phyloP scores from a whole-genome alignment of 2,329 filamentous ascomycete genomes.

The Podosphaera leucotricha region DNA sequence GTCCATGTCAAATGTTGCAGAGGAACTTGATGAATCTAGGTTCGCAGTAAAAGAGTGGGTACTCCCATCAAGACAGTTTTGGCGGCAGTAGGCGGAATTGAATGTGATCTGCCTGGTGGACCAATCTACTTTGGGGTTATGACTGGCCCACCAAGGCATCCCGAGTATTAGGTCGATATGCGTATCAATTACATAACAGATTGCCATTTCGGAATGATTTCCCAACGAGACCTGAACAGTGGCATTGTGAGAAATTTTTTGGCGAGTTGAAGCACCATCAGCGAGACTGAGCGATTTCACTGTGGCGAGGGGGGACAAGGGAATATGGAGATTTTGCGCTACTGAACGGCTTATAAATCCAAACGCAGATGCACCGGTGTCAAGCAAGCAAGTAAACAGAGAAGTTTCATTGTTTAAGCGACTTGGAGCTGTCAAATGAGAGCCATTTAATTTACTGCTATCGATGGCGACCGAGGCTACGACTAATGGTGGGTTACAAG shows the following conservation, averaged over 20 bases:
- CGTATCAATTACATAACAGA: not conserved
- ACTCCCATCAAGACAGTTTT: too few species aligned
- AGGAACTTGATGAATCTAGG: too few species aligned
- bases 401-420: not conserved
- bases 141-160: too few species aligned
- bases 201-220: not conserved
- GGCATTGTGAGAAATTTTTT: not conserved
- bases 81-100: too few species aligned
- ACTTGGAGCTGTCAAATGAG: not conserved
- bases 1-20: too few species aligned
- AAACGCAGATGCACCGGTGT: not conserved
- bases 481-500: too few species aligned
- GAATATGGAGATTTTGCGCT: not conserved
- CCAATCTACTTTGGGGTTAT: too few species aligned
- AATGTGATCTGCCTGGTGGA: too few species aligned
- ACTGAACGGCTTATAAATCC: not conserved
- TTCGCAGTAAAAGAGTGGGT: too few species aligned
- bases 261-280: not conserved
- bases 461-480: too few species aligned
- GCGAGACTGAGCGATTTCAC: not conserved
- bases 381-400: not conserved
- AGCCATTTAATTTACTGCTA: not conserved
- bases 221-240: not conserved
- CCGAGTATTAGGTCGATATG: not conserved
- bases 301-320: not conserved